Evolutionary conservation across 164 flowering plant species (phyloP).

Genomic region (Buxus sempervirens): DNA sequence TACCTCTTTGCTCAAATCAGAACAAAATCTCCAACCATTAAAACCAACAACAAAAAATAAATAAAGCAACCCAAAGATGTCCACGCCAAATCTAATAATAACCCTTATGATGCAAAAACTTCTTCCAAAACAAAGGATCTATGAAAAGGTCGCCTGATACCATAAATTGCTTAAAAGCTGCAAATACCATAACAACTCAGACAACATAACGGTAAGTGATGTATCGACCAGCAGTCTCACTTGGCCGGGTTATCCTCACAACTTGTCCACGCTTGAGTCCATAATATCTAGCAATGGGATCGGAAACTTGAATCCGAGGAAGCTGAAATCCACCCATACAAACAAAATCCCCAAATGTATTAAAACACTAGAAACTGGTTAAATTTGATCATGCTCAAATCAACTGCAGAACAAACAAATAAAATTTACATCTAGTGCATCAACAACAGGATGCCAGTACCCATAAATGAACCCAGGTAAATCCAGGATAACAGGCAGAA

Average conservation of each 20-base stretch:
- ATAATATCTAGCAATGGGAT: conserved; percentile 76
- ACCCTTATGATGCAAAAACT: too few relatives aligned
- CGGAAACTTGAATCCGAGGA: conserved; percentile 69
- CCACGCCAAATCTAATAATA: too few relatives aligned
- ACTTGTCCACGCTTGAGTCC: conserved; percentile 82
- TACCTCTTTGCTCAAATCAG: too few relatives aligned
- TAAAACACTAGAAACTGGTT: background rate
- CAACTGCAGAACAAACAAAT: background rate
- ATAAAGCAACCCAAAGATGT: too few relatives aligned
- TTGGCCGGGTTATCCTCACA: conserved; percentile 78
- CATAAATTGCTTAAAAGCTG: too few relatives aligned
- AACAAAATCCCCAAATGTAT: background rate
- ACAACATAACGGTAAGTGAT: conserved; percentile 76
- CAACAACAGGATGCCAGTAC: background rate
- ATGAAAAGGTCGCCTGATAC: too few relatives aligned
- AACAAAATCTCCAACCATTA: too few relatives aligned
- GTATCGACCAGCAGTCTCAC: conserved; percentile 82
- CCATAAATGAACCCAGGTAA: too few relatives aligned
- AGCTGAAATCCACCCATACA: conserved; percentile 36
- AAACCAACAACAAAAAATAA: too few relatives aligned
- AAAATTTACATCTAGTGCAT: background rate
- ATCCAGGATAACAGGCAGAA: too few relatives aligned
- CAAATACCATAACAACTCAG: conserved; percentile 17
- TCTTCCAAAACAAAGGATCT: too few relatives aligned
- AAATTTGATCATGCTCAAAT: background rate